Evolutionary conservation across 768 basidiomycete species (phyloP), one percentile per base, ranked within the genome.

Genomic region (Psilocybe cyanescens): DNA sequence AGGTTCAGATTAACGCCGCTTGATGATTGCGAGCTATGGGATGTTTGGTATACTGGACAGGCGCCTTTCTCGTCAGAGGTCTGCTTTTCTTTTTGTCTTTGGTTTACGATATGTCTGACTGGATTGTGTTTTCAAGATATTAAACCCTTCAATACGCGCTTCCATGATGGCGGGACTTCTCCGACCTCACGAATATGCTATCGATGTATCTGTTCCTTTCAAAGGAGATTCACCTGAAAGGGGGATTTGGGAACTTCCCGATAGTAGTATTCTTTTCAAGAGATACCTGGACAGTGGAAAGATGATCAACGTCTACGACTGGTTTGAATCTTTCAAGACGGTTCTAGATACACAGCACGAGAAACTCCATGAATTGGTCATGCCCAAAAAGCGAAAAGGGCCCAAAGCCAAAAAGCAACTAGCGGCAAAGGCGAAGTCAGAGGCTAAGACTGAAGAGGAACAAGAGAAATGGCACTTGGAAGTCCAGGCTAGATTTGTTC

Each of bases 261-360:
- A 95, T 66, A 88, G 85, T 1, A 88, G 85, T 66, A 90, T 94
- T 59, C 76, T 94, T 12, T 92, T 94, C 76, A 78, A 77, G 50
- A 81, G 91, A 19, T 95, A 93, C 74, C 79, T 88, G 46, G 88
- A 93, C 67, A 89, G 90, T 50, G 91, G 91, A 48, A 88, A 83
- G 75, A 83, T 90, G 84, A 86, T 95, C 73, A 95, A 95, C 69
- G 82, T 93, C 2, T 94, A 91, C 70, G 94, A 95, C 72, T 94
- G 92, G 94, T 94, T 87, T 68, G 87, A 91, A 65, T 83, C 89
- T 24, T 95, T 95, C 71, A 80, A 83, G 33, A 72, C 79, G 19
- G 88, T 84, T 33, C 73, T 94, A 56, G 91, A 92, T 70, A 76
- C 75, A 1, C 90, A 90, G 74, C 70, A 75, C n/a, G 55, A 68